Base-by-base conservation (phyloP, 1,284 basidiomycete species). In the Ustilago trichophora region DNA sequence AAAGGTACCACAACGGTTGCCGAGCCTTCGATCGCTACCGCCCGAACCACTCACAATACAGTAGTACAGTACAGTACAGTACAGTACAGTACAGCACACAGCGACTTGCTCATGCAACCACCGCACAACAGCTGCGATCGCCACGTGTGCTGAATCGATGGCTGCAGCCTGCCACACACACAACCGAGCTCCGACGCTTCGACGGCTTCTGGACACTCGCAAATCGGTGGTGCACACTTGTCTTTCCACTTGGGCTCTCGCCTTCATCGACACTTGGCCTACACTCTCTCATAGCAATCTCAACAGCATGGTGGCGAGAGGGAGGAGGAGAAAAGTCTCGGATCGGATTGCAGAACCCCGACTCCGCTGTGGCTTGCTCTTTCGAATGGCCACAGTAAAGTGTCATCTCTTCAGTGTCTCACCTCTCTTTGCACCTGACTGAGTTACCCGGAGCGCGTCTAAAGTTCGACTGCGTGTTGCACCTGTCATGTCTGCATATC, bases 21-120 rank as follows among this genome's bases (percentile, higher is more conserved):
- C 42, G 50, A 52, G 50, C 42, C 25, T 37, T 44, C 42, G 50
- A 52, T 52, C 50, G 40, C 50, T 44, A 35, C 50, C 38, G 31
- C 15, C 48, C 24, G 24, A 36, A 27, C 21, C 16, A 46, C 44
- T 33, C 29, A 22, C 12, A 15, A 42, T 15, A 11, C 21, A 16
- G 21, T 13, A 19, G 11, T 44, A 22, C n/a, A 9, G 9, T 31
- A 10, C 42, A 21, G 25, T 24, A n/a, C 26, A 16, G 25, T 36
- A 27, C 16, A 35, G 34, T 34, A 25, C 25, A 47, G 16, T 24
- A 29, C 34, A 13, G 25, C 43, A 15, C n/a, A n/a, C n/a, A n/a
- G 27, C 27, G 8, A 29, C 8, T 29, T 13, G 27, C 27, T 29
- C 8, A 13, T 42, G 40, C 40, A 42, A 15, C 21, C 37, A 16